Evolutionary conservation across 257 asterid genomes (phyloP).

Genomic region (Solanum medicagineum): DNA sequence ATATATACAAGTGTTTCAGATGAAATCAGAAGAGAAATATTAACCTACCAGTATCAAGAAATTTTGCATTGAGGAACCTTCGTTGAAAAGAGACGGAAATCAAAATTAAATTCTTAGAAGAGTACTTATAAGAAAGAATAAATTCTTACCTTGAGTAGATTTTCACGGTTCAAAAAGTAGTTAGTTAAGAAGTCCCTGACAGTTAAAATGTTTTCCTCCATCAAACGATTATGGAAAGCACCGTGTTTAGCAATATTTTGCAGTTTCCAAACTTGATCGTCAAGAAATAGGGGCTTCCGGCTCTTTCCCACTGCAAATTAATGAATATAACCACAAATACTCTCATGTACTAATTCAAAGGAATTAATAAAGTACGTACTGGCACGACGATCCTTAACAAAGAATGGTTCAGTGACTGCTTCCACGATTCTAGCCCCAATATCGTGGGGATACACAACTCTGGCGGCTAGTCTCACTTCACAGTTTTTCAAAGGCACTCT

Average conservation of each 20-base stretch:
- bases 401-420: background rate
- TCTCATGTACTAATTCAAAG: background rate
- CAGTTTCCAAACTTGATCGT: background rate
- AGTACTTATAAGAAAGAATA: too few species aligned
- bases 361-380: background rate
- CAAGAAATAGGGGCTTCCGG: background rate
- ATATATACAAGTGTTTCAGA: background rate
- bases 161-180: background rate
- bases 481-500: background rate
- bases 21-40: too few species aligned
- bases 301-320: background rate
- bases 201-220: background rate
- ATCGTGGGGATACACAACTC: background rate
- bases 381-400: background rate
- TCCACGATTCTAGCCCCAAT: background rate
- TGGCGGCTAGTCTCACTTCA: background rate
- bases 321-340: background rate
- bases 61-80: background rate
- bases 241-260: background rate
- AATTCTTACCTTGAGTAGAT: background rate
- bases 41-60: too few species aligned
- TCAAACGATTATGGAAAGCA: background rate
- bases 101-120: background rate
- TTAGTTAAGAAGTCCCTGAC: background rate
- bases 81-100: background rate